These are phyloP conservation scores for Fusarium tricinctum DNA, from an alignment of 2,329 filamentous ascomycete genomes.

Conservation along the genomic window DNA sequence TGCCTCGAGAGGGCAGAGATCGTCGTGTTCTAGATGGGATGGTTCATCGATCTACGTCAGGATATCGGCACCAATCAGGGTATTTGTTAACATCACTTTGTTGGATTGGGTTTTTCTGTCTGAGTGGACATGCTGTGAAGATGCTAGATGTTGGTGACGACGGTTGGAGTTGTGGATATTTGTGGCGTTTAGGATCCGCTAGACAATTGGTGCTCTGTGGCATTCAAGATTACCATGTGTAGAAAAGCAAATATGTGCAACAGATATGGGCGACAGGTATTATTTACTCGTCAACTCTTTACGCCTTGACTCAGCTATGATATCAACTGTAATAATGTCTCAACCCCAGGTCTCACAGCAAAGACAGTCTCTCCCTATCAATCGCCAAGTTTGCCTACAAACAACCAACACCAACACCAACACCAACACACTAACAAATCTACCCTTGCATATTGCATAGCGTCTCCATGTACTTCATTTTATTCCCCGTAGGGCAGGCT, in stretches of 20 bases:
- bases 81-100: too few relatives aligned
- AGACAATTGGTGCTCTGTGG: neutral
- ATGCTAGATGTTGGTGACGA: too few relatives aligned
- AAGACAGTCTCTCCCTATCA: constrained; percentile 5
- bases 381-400: neutral
- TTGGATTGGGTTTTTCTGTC: too few relatives aligned
- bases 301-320: neutral
- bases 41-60: neutral
- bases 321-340: neutral
- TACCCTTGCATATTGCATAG: neutral
- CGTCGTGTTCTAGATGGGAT: neutral
- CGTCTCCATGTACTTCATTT: constrained; percentile 26
- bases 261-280: neutral
- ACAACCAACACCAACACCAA: too few relatives aligned
- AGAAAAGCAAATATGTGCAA: neutral
- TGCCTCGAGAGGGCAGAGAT: neutral
- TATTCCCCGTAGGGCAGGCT: constrained; percentile 14
- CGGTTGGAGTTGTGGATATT: constrained; percentile 3
- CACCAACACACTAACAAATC: neutral
- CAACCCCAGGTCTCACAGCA: neutral
- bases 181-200: constrained; percentile 12
- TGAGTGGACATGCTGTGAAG: too few relatives aligned
- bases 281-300: neutral
- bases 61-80: constrained; percentile 16
- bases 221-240: neutral